Evolutionary conservation across 192 early-diverging fungal species (phyloP).

Genomic region (Piromyces sp.): DNA sequence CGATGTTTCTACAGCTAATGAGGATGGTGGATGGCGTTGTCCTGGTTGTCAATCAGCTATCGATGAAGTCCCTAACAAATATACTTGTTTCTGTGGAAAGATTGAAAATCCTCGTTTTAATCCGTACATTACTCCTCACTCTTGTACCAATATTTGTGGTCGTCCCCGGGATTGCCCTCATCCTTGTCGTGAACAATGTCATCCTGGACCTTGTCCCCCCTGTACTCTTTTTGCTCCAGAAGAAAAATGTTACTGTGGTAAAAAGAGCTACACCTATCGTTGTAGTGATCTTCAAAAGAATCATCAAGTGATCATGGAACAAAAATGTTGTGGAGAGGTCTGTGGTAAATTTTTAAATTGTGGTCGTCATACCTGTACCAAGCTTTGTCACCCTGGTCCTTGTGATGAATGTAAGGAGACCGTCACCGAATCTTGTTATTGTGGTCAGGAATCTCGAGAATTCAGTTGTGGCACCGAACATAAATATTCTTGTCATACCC

Average conservation of each 20-base stretch:
- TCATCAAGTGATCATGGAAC: neutral
- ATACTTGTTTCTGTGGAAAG: constrained; percentile 81
- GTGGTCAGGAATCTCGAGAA: constrained; percentile 35
- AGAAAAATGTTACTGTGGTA: constrained; percentile 71
- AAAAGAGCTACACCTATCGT: constrained; percentile 36
- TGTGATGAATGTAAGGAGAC: constrained; percentile 41
- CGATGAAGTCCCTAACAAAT: constrained; percentile 47
- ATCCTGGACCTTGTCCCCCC: constrained; percentile 87
- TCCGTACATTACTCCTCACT: constrained; percentile 57
- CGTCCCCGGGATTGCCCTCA: constrained; percentile 51
- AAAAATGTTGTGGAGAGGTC: constrained; percentile 47
- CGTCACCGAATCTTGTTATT: constrained; percentile 46
- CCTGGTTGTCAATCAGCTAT: constrained; percentile 73
- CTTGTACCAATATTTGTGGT: constrained; percentile 67
- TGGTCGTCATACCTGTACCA: constrained; percentile 45
- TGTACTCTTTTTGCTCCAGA: constrained; percentile 64
- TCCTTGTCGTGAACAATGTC: constrained; percentile 58
- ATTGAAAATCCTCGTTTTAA: constrained; percentile 43
- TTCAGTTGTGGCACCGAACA: constrained; percentile 40
- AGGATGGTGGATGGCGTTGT: constrained; percentile 52
- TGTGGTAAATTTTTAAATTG: constrained; percentile 55
- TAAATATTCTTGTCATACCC: constrained; percentile 25
- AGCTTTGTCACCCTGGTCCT: constrained; percentile 48
- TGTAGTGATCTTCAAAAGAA: constrained; percentile 51
- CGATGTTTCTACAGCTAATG: constrained; percentile 6